These are phyloP conservation scores for Vachellia collinsii DNA, from an alignment of 306 rosid genomes.

Conservation along the genomic window DNA sequence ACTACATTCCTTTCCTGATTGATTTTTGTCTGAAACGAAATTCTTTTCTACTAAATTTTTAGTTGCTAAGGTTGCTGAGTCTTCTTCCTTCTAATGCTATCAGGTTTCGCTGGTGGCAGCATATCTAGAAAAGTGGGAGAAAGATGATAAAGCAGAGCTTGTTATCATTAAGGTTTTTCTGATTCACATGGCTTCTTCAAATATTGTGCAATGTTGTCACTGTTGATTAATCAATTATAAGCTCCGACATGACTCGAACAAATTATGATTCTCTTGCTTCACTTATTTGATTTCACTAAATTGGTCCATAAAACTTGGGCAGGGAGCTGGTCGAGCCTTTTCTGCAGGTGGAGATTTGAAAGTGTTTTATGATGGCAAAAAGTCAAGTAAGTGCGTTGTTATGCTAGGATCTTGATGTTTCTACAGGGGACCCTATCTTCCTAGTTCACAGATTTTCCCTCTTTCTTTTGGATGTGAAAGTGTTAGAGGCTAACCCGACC, in stretches of 20 bases:
- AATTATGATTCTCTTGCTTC: slow-evolving; percentile 11
- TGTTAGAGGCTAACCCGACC: background rate
- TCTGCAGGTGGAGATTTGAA: slow-evolving; percentile 95
- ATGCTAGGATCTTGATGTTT: background rate
- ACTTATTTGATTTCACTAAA: slow-evolving; percentile 5
- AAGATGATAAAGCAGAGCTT: slow-evolving; percentile 75
- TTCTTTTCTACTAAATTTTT: background rate
- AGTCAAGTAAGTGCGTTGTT: slow-evolving; percentile 52
- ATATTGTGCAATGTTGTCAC: background rate
- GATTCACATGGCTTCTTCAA: slow-evolving; percentile 13
- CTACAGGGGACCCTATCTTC: background rate
- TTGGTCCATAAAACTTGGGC: slow-evolving; percentile 22
- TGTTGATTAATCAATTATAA: background rate
- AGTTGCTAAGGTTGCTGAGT: background rate
- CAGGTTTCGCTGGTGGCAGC: slow-evolving; percentile 82
- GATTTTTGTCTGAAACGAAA: background rate
- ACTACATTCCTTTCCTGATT: background rate
- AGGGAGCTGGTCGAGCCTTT: slow-evolving; percentile 95
- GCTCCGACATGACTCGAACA: background rate
- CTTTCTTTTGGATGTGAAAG: slow-evolving; percentile 17
- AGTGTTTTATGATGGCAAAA: slow-evolving; percentile 83
- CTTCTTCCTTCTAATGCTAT: slow-evolving; percentile 11
- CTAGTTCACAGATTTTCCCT: background rate
- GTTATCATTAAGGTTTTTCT: slow-evolving; percentile 74
- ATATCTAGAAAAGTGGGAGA: slow-evolving; percentile 90